Evolutionary conservation across 768 basidiomycete species (phyloP), one percentile per base, ranked within the genome.

Genomic region (Gloeophyllum trabeum): DNA sequence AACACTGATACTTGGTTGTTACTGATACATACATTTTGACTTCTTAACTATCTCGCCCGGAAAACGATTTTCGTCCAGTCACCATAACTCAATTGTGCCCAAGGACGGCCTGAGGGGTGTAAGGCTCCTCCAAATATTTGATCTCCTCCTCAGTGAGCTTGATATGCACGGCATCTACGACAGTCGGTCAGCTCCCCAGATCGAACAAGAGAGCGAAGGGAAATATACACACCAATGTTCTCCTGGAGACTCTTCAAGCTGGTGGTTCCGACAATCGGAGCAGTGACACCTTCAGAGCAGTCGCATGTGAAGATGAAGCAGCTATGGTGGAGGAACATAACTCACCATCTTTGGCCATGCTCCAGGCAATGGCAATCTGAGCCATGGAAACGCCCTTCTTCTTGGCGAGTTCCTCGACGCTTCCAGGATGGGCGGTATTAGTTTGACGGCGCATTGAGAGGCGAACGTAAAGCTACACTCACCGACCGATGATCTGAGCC

Each of bases 341-440:
- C 63, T 63, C 23, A 60, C 52, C 10, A 61, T 54, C 40, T 40
- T 67, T 67, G 3, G 44, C 44, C 18, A 54, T 40, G 1, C 54
- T 47, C 71, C 71, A 74, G 14, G 68, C 67, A 5, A 70, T 41
- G 2, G 70, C 64, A 32, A 72, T 54, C 45, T 72, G 68, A 1
- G 64, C 59, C 71, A 72, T 73, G 19, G 55, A 57, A 28, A 60
- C 49, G 1, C 61, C 64, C 26, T 59, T 58, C 53, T 64, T 64
- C 46, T 56, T 58, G 5, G 72, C 66, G 5, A 73, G 37, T 43
- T 66, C 57, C 41, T 68, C 59, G 14, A 71, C 62, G 14, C 65
- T 50, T 38, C 21, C 5, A n/a, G n/a, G n/a, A n/a, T n/a, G n/a
- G n/a, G n/a, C n/a, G n/a, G n/a, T n/a, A n/a, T n/a, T n/a, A n/a